Percentiles rank a stretch among this genome's conserved stretches.
Conservation (phyloP, 2,329 filamentous ascomycete genomes). For the Myriosclerotinia scirpicola region DNA sequence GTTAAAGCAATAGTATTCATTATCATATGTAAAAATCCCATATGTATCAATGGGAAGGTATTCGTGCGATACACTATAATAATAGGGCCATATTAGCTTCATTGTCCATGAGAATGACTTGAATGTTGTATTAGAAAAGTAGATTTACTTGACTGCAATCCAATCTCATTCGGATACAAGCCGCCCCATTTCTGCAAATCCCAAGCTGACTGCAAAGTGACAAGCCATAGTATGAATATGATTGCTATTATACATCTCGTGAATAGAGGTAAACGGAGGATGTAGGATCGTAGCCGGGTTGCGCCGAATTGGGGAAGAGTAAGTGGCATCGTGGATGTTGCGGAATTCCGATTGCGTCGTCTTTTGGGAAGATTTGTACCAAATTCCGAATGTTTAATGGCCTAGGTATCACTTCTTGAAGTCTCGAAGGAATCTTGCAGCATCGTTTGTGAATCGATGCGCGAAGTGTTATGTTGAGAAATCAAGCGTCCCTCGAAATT, state of each 20-base stretch:
- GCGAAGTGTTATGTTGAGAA: slow-evolving; percentile 5
- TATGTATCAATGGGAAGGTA: slow-evolving; percentile 85
- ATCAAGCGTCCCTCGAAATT: slow-evolving; percentile 13
- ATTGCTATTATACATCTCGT: slow-evolving; percentile 69
- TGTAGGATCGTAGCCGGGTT: slow-evolving; percentile 72
- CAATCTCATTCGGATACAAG: slow-evolving; percentile 74
- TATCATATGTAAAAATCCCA: slow-evolving; percentile 75
- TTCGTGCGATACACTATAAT: slow-evolving; percentile 82
- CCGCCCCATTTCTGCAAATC: slow-evolving; percentile 74
- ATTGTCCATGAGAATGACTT: background rate
- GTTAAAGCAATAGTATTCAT: slow-evolving; percentile 78
- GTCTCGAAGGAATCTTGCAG: background rate
- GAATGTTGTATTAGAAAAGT: slow-evolving; percentile 6
- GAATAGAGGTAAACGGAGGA: slow-evolving; percentile 83
- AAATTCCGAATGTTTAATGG: background rate
- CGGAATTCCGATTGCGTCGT: background rate
- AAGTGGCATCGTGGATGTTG: slow-evolving; percentile 14
- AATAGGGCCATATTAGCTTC: background rate
- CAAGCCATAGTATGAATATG: slow-evolving; percentile 68
- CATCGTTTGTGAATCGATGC: slow-evolving; percentile 16
- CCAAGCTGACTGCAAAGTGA: slow-evolving; percentile 68
- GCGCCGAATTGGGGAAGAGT: slow-evolving; percentile 60
- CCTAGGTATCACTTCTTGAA: slow-evolving; percentile 7
- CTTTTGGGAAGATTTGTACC: background rate
- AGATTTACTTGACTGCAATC: slow-evolving; percentile 66